Evolutionary conservation across 768 basidiomycete species (phyloP).

Genomic region (Epithele typhae): DNA sequence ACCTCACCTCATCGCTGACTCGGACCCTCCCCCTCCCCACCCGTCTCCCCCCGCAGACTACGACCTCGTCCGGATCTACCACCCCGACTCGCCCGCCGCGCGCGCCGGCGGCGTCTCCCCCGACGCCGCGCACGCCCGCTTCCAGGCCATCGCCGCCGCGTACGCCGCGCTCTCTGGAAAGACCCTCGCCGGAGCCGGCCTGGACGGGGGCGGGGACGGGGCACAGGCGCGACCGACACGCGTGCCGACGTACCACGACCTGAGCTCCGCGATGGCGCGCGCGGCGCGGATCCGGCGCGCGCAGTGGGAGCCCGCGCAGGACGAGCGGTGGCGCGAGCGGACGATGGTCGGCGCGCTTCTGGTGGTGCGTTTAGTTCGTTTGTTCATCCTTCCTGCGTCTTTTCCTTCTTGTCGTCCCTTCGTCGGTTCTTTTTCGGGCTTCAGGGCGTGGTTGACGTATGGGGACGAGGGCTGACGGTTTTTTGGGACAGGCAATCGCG

Average conservation of each 20-base stretch:
- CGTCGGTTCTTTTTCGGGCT: no score
- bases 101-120: slow-evolving; percentile 34
- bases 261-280: slow-evolving; percentile 37
- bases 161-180: slow-evolving; percentile 62
- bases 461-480: no score
- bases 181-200: slow-evolving; percentile 16
- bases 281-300: slow-evolving; percentile 28
- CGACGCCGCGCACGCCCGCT: slow-evolving; percentile 55
- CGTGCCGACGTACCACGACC: slow-evolving; percentile 18
- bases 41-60: slow-evolving; percentile 45
- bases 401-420: no score
- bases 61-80: slow-evolving; percentile 76
- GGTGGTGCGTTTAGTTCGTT: slow-evolving; percentile 33
- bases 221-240: neutral
- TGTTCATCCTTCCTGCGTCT: no score
- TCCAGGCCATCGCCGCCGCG: slow-evolving; percentile 64
- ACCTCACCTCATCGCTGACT: neutral
- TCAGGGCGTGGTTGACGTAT: no score
- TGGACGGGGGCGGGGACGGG: neutral
- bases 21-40: neutral
- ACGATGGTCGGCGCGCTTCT: slow-evolving; percentile 52
- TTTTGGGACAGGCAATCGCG: slow-evolving; percentile 14
- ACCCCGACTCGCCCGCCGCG: slow-evolving; percentile 60
- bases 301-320: slow-evolving; percentile 45
- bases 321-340: slow-evolving; percentile 67